phyloP scores from a whole-genome alignment of 2,329 filamentous ascomycete genomes.

The Fusarium liriodendri region DNA sequence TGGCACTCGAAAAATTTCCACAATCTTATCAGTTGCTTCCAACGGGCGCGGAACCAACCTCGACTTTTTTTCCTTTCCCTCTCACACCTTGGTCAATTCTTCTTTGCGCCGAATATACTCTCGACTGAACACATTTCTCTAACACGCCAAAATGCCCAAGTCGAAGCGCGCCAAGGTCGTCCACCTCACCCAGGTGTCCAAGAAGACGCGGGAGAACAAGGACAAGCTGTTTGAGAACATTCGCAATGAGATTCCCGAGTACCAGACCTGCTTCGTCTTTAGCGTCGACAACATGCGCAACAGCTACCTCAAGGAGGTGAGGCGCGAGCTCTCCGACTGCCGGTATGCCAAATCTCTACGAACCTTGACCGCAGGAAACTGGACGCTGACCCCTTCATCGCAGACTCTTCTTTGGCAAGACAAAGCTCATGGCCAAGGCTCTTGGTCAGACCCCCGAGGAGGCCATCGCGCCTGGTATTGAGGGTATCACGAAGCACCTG shows the following conservation, averaged over 20 bases:
- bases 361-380: too few relatives aligned
- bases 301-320: conserved; percentile 91
- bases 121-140: too few relatives aligned
- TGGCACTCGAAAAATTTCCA: conserved; percentile 46
- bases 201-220: conserved; percentile 94
- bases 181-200: conserved; percentile 89
- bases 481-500: conserved; percentile 76
- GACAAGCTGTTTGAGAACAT: conserved; percentile 89
- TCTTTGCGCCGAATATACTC: too few relatives aligned
- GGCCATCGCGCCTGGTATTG: conserved; percentile 83
- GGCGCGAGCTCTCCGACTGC: conserved; percentile 85
- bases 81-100: neutral
- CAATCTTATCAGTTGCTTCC: conserved; percentile 47
- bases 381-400: neutral
- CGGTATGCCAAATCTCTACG: conserved; percentile 65
- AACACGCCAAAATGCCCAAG: conserved; percentile 80
- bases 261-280: conserved; percentile 94
- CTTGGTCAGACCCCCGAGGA: conserved; percentile 83
- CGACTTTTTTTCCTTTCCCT: neutral
- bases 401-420: conserved; percentile 98
- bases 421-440: conserved; percentile 97
- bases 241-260: conserved; percentile 84
- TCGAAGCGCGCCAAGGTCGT: conserved; percentile 93
- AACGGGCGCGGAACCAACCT: conserved; percentile 8
- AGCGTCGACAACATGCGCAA: conserved; percentile 98